Evolutionary conservation across 1,139 yeast species (phyloP), one percentile per base, ranked within the genome.

Genomic region (Hyphopichia khmerensis): DNA sequence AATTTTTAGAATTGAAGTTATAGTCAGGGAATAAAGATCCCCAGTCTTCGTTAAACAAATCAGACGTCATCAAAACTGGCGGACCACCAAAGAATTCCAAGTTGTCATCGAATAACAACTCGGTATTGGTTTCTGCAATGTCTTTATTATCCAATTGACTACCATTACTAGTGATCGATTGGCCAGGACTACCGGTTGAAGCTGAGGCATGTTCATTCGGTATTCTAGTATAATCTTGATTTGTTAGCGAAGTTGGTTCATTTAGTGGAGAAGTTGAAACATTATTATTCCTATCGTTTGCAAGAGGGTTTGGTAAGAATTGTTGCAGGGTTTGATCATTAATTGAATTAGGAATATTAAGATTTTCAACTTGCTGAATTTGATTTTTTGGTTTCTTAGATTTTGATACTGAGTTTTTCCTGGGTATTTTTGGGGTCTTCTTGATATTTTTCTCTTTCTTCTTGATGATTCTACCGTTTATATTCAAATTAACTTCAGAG

Each of bases 51-150:
- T 70, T 70, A 49, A 72, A 70, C 50, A 74, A 64, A 48, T 74
- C 79, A 1, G 79, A 72, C 0, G 80, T 74, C 79, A 75, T 75
- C 44, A 75, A 67, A 16, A 75, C 74, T 4, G 80, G 80, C 1
- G 80, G 80, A 4, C 80, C 80, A 11, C 80, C 80, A 48, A 75
- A 67, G 51, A 72, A 71, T 36, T 70, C 77, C 33, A 69, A 49
- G 42, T 59, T 60, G 26, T 66, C 69, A 38, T 57, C 61, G 37
- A 56, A 47, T 10, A 52, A 35, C 2, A 39, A 18, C 14, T 33
- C 36, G 13, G 36, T 33, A 16, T 38, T 38, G 14, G 33, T 13
- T 5, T 38, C 40, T 2, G 17, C 17, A n/a, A 33, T 33, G 19
- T 33, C 27, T 21, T 14, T 33, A 33, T 33, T 21, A 5, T 33